Base-by-base conservation (phyloP, 2,329 filamentous ascomycete species). In the Fusarium sp. region DNA sequence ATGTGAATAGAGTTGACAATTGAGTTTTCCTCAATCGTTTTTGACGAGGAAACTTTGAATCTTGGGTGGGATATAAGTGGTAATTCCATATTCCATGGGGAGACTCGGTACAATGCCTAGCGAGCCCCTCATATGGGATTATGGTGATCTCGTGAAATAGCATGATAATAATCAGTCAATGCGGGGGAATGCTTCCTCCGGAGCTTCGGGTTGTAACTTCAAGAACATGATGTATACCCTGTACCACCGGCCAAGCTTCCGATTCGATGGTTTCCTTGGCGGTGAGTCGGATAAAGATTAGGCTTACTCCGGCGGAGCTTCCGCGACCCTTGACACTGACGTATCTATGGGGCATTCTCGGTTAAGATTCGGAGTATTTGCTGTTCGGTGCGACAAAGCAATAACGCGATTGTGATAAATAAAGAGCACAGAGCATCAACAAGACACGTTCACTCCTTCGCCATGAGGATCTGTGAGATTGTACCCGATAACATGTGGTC, bases 401-500 rank as follows among this genome's bases (percentile, higher is more conserved):
- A 29, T 42, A 47, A 42, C 20, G 18, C 27, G 40, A n/a, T 39
- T 36, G 5, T 39, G 25, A 63, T 63, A 63, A 63, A 58, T 58
- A 58, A 27, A 13, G 4, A 42, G 23, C 17, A 63, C 18, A 10
- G 29, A 20, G 11, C 49, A 48, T 39, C 11, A 56, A 25, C 25
- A 25, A 21, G 14, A 11, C 31, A 18, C 29, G 27, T n/a, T n/a
- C n/a, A 25, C 25, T 25, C 25, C 10, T 25, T 25, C 35, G 23
- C 11, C 20, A 56, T 56, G 48, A 35, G 36, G 15, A 29, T n/a
- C 15, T 63, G 31, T 3, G 48, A 11, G 21, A 14, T 20, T 11
- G 3, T 25, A 0, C 35, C 36, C 4, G 40, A 35, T 37, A 56
- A 27, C 7, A 69, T 69, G 66, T 39, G 66, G 66, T 23, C 62